Evolutionary conservation across 768 basidiomycete species (phyloP).

Genomic region (Harrya chromipes): DNA sequence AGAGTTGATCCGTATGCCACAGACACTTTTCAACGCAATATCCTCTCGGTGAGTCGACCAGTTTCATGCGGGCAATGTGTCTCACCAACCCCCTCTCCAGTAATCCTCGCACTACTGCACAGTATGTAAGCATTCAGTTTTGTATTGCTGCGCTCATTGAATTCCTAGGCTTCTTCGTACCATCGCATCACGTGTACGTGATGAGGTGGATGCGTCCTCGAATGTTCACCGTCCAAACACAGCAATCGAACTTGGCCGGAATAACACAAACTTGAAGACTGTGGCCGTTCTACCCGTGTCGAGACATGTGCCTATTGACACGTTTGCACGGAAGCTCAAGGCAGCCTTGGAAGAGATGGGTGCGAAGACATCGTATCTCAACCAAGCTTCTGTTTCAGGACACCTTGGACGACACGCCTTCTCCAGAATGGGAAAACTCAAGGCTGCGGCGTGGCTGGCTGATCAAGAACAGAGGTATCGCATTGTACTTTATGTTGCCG

Average conservation of each 20-base stretch:
- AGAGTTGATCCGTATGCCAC: conserved; percentile 94
- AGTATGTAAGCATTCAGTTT: conserved; percentile 42
- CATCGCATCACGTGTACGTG: conserved; percentile 90
- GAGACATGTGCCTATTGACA: conserved; percentile 83
- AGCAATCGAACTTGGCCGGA: conserved; percentile 62
- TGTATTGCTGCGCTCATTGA: neutral
- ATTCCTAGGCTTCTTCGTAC: conserved; percentile 64
- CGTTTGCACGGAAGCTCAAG: conserved; percentile 87
- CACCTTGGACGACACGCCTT: conserved; percentile 96
- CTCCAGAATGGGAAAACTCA: conserved; percentile 94
- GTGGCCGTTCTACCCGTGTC: conserved; percentile 89
- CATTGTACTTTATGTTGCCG: conserved; percentile 93
- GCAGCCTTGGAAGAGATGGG: conserved; percentile 88
- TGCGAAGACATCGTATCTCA: conserved; percentile 89
- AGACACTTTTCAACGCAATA: conserved; percentile 96
- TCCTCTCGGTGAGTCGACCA: conserved; percentile 60
- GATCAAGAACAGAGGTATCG: conserved; percentile 93
- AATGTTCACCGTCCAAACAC: conserved; percentile 48
- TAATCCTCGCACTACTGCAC: conserved; percentile 82
- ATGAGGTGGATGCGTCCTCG: conserved; percentile 68
- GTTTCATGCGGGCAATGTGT: neutral
- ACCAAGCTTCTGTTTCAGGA: conserved; percentile 88
- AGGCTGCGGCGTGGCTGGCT: conserved; percentile 88
- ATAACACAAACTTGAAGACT: conserved; percentile 89
- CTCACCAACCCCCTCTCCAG: conserved; percentile 34